Evolutionary conservation across 371 early-diverging fungal species (phyloP).

Genomic region (Catenaria anguillulae): DNA sequence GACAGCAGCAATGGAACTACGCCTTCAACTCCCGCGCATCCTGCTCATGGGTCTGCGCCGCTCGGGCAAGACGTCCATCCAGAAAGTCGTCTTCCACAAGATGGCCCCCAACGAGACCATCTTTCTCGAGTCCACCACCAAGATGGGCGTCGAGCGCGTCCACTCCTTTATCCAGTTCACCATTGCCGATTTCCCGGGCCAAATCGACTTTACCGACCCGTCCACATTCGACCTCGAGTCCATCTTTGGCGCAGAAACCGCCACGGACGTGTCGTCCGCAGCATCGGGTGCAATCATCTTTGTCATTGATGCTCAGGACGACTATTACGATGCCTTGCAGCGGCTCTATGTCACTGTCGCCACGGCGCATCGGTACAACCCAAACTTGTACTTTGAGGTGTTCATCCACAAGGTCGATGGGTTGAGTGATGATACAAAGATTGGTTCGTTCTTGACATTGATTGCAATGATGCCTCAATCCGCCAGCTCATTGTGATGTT

Average conservation of each 20-base stretch:
- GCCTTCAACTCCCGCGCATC: conserved; percentile 13
- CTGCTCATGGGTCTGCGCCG: conserved; percentile 52
- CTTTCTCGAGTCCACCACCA: conserved; percentile 70
- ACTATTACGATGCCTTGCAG: conserved; percentile 63
- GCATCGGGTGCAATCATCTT: conserved; percentile 61
- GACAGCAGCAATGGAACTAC: not conserved
- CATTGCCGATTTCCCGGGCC: conserved; percentile 89
- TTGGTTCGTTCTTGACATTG: conserved; percentile 38
- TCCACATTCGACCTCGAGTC: conserved; percentile 14
- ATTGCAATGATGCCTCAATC: not conserved
- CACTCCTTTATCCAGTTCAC: conserved; percentile 72
- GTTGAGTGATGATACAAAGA: conserved; percentile 80
- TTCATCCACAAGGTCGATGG: conserved; percentile 94
- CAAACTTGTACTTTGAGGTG: conserved; percentile 72
- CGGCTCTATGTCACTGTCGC: conserved; percentile 58
- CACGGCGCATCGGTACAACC: conserved; percentile 61
- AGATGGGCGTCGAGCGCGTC: conserved; percentile 57
- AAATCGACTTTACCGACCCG: conserved; percentile 62
- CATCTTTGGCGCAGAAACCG: conserved; percentile 50
- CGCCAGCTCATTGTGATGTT: not conserved
- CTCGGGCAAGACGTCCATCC: conserved; percentile 36
- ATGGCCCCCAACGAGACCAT: conserved; percentile 84
- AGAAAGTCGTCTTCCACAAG: conserved; percentile 81
- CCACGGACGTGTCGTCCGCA: not conserved
- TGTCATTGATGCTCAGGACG: conserved; percentile 92